These are phyloP conservation scores for Extremus antarcticus DNA, from an alignment of 495 filamentous ascomycete species.

Conservation along the genomic window DNA sequence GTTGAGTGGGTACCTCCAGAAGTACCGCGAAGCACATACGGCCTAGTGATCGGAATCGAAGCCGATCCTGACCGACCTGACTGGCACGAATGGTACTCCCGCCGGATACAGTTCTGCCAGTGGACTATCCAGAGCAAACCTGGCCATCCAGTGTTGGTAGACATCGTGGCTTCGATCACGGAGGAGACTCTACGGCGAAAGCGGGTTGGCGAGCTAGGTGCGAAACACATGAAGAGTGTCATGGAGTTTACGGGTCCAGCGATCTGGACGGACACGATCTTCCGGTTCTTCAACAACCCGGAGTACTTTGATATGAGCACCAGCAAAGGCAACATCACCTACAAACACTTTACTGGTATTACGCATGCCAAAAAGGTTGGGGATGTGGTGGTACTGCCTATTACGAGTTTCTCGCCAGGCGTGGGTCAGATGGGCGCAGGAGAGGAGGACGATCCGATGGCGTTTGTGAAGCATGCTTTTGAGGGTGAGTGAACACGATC, in stretches of 20 bases:
- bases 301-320: conserved; percentile 74
- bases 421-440: conserved; percentile 89
- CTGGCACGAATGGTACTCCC: conserved; percentile 92
- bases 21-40: conserved; percentile 65
- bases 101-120: conserved; percentile 94
- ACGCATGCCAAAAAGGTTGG: conserved; percentile 72
- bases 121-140: conserved; percentile 97
- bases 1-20: conserved; percentile 75
- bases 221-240: conserved; percentile 60
- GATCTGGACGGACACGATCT: conserved; percentile 87
- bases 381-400: conserved; percentile 86
- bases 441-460: conserved; percentile 87
- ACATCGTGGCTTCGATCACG: conserved; percentile 79
- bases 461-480: conserved; percentile 95
- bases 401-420: conserved; percentile 94
- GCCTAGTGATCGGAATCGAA: conserved; percentile 87
- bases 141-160: conserved; percentile 81
- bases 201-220: conserved; percentile 52
- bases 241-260: conserved; percentile 94
- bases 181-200: conserved; percentile 69
- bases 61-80: conserved; percentile 88
- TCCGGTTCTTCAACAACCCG: conserved; percentile 85
- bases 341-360: conserved; percentile 82
- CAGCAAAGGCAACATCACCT: conserved; percentile 65
- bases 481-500: conserved; percentile 50